Base-by-base conservation (phyloP, 2,329 filamentous ascomycete genomes). In the Coniochaeta sp. region DNA sequence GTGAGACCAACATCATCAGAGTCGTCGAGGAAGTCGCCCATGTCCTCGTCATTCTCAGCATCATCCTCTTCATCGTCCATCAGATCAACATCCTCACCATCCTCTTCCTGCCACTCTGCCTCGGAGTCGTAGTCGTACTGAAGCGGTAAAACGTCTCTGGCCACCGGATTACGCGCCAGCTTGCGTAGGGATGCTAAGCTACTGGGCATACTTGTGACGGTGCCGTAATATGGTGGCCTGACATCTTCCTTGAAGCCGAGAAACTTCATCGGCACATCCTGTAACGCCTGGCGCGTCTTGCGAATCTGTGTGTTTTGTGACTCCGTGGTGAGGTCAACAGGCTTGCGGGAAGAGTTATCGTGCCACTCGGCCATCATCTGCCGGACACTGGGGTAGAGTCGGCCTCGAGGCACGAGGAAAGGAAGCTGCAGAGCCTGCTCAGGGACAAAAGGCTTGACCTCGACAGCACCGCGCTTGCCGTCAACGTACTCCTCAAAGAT, bases 1-100 rank as follows among this genome's bases (percentile, higher is more conserved):
- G 74, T 78, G 70, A 73, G 76, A 62, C 76, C 82, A 68, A 73
- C 69, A 62, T 95, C 90, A 59, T 96, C 90, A 6, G 90, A 90
- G 67, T 96, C 91, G 66, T 96, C 93, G 1, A 97, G 79, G 69
- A 97, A 97, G 19, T 87, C 93, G 4, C 91, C 90, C 87, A 96
- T 89, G 62, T 96, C 92, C 63, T 90, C 89, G 17, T 90, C 89
- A n/a, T 86, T 88, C 61, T 89, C 89, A 0, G 79, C 64, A 40
- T 79, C 78, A n/a, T 82, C 93, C 78, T 82, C 92, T 76, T 83
- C 83, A 9, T 89, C 87, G 22, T 89, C 88, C 28, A 87, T 78
- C 2, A 87, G 82, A 16, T 85, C 86, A 3, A 90, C 81, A 57
- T 89, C 86, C 50, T 89, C 88, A 28, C 89, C 88, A 33, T 85